Evolutionary conservation across 805 yeast genomes (phyloP).

Genomic region (Jamesozyma piceae): DNA sequence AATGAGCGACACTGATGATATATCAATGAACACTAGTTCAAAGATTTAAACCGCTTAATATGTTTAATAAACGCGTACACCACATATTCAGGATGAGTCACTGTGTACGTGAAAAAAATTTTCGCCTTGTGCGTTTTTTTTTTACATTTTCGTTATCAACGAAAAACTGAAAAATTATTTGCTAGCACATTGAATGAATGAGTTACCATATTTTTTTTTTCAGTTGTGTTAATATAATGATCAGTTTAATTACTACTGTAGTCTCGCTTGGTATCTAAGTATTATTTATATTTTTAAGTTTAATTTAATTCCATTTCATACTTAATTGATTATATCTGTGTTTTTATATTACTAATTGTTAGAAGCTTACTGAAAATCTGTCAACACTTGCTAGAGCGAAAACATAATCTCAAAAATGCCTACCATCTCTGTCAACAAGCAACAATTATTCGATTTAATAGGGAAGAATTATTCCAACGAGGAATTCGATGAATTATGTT

Average conservation of each 20-base stretch:
- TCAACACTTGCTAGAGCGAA: not conserved
- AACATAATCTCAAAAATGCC: slow-evolving; percentile 53
- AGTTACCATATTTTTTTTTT: not conserved
- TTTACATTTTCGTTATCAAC: not conserved
- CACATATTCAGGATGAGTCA: not conserved
- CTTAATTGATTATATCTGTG: not conserved
- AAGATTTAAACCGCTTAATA: not conserved
- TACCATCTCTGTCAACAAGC: slow-evolving; percentile 90
- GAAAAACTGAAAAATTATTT: not conserved
- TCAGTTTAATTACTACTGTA: not conserved
- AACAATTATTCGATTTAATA: slow-evolving; percentile 75
- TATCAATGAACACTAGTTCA: not conserved
- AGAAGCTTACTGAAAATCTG: not conserved
- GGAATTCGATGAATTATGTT: slow-evolving; percentile 94
- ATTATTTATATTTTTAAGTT: no score
- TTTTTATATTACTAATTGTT: not conserved
- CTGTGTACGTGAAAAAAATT: not conserved
- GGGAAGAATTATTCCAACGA: slow-evolving; percentile 67
- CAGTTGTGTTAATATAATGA: not conserved
- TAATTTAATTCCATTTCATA: not conserved
- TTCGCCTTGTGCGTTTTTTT: not conserved
- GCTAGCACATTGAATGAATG: not conserved
- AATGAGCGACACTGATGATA: slow-evolving; percentile 25
- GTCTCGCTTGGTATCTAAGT: not conserved
- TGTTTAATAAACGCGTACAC: not conserved